Evolutionary conservation across 202 grass and related monocot species (phyloP).

Genomic region (Hordeum pubiflorum): DNA sequence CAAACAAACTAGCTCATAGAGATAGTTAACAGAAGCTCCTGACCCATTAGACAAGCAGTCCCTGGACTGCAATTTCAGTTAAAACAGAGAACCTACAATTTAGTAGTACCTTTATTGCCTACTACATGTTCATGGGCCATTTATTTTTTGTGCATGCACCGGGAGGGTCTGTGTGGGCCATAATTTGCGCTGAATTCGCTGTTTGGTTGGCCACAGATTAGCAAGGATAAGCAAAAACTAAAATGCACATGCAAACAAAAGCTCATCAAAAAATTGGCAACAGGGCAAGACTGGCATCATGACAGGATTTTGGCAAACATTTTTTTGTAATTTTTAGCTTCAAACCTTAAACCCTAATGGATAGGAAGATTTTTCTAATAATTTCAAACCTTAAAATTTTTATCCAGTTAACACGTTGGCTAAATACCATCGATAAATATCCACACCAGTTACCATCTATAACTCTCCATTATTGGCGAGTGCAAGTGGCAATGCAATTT

Average conservation of each 20-base stretch:
- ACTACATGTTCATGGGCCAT: neutral
- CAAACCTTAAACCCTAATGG: neutral
- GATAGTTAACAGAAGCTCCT: neutral
- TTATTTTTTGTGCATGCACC: neutral
- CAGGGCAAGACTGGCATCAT: neutral
- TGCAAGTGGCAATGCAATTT: neutral
- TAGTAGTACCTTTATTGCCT: neutral
- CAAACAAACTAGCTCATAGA: neutral
- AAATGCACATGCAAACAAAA: neutral
- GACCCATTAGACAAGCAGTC: neutral
- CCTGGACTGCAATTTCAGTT: neutral
- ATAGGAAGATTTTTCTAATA: neutral
- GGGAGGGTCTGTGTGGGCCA: neutral
- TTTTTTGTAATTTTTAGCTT: neutral
- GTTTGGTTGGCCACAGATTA: neutral
- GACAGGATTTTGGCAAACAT: too few relatives aligned
- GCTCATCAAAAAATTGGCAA: neutral
- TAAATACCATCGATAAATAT: neutral
- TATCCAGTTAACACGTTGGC: neutral
- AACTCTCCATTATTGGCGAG: neutral
- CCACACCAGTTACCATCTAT: neutral
- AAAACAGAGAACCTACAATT: neutral
- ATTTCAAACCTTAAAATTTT: neutral
- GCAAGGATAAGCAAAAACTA: neutral
- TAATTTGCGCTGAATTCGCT: neutral